Evolutionary conservation across 2,329 filamentous ascomycete genomes (phyloP).

Genomic region (Penicillium psychrosexuale): DNA sequence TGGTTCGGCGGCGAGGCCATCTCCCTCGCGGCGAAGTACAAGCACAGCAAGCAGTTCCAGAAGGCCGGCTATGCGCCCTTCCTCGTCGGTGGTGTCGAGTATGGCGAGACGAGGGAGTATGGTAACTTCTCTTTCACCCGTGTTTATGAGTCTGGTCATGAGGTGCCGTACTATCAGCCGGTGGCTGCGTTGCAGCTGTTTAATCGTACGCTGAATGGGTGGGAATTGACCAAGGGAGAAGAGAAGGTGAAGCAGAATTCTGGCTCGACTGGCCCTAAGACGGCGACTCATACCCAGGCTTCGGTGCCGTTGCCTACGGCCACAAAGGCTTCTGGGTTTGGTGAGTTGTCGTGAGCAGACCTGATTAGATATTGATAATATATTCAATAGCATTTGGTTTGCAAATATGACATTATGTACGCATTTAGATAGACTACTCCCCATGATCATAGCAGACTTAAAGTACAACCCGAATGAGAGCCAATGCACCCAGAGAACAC

Average conservation of each 20-base stretch:
- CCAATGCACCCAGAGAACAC: neutral
- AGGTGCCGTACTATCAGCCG: slow-evolving; percentile 58
- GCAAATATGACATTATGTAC: neutral
- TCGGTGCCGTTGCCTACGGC: slow-evolving; percentile 35
- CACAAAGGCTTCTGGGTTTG: neutral
- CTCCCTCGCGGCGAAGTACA: slow-evolving; percentile 57
- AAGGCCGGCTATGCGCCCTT: slow-evolving; percentile 70
- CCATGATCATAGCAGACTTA: neutral
- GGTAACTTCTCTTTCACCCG: slow-evolving; percentile 69
- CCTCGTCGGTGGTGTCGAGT: slow-evolving; percentile 61
- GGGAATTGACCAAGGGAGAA: slow-evolving; percentile 54
- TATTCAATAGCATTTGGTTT: neutral
- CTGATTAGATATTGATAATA: neutral
- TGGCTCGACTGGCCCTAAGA: slow-evolving; percentile 39
- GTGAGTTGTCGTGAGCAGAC: neutral
- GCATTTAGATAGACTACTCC: neutral
- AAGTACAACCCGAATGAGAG: neutral
- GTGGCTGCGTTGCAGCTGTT: slow-evolving; percentile 60
- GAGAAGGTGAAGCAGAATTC: slow-evolving; percentile 35
- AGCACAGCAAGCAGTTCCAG: slow-evolving; percentile 57
- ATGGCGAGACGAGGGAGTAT: slow-evolving; percentile 71
- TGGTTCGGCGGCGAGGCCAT: slow-evolving; percentile 70
- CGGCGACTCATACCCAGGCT: slow-evolving; percentile 47
- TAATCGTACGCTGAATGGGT: slow-evolving; percentile 57
- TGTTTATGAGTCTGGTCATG: slow-evolving; percentile 65